Evolutionary conservation across 2,329 filamentous ascomycete species (phyloP).

Genomic region (Alternaria longipes): DNA sequence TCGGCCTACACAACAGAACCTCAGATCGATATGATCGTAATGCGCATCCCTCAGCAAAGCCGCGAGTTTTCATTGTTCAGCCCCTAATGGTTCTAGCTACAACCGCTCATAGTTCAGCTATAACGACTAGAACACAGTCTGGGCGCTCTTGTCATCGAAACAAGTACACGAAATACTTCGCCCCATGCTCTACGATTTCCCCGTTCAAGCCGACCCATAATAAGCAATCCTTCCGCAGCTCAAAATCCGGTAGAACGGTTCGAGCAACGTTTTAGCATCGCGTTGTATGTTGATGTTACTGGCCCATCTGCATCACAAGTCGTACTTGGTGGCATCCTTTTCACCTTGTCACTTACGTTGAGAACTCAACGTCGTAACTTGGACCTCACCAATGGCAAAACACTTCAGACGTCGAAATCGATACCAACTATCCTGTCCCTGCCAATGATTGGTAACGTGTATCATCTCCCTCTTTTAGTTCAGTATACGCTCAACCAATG

Average conservation of each 20-base stretch:
- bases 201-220: neutral
- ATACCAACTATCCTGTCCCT: too few relatives aligned
- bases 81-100: neutral
- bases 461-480: too few relatives aligned
- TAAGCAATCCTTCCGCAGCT: conserved; percentile 1
- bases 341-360: too few relatives aligned
- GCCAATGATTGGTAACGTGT: too few relatives aligned
- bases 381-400: too few relatives aligned
- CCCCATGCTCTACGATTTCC: neutral
- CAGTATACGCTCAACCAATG: too few relatives aligned
- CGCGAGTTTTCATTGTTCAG: neutral
- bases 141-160: neutral
- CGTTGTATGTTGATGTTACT: neutral
- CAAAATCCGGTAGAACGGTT: neutral
- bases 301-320: neutral
- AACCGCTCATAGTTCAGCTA: neutral
- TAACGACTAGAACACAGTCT: neutral
- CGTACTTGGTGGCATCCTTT: neutral
- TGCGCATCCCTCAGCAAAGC: neutral
- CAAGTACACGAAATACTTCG: neutral
- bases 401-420: too few relatives aligned
- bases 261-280: neutral
- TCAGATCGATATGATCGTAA: neutral
- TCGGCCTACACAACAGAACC: neutral
- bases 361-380: too few relatives aligned